Conservation (phyloP, 139 green algal genomes). For the Chlorella sp. region DNA sequence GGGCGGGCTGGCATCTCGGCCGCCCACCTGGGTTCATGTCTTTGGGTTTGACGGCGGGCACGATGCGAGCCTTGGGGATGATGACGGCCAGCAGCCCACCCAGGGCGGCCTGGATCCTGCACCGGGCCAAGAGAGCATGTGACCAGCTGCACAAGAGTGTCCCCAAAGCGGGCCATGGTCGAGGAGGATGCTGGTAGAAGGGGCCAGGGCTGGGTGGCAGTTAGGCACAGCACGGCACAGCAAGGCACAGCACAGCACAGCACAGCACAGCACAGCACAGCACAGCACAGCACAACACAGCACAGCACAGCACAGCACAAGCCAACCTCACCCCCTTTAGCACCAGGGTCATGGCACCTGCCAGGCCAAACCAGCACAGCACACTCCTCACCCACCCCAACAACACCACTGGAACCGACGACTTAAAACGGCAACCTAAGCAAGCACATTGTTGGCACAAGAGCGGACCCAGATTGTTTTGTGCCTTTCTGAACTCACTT, state of each 20-base stretch:
- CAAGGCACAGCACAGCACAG: too few species aligned
- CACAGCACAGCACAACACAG: too few species aligned
- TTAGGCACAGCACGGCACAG: background rate
- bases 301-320: too few species aligned
- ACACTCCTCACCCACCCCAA: background rate
- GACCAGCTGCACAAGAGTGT: background rate
- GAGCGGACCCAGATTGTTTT: too few species aligned
- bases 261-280: too few species aligned
- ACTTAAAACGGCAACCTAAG: too few species aligned
- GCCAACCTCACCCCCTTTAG: background rate
- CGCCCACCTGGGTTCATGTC: constrained; percentile 62
- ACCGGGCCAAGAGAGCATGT: background rate
- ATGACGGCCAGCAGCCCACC: constrained; percentile 63
- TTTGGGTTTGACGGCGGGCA: constrained; percentile 68
- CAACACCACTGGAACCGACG: too few species aligned
- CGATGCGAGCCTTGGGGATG: constrained; percentile 63
- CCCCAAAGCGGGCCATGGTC: background rate
- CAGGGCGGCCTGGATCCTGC: constrained; percentile 70
- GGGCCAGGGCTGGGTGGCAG: too few species aligned
- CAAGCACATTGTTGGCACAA: too few species aligned
- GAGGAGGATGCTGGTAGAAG: too few species aligned
- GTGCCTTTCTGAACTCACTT: too few species aligned
- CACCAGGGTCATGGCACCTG: background rate
- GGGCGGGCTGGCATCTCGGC: background rate
- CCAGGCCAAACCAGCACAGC: background rate